phyloP scores from a whole-genome alignment of 2,329 filamentous ascomycete species.

The Penicillium vulpinum region DNA sequence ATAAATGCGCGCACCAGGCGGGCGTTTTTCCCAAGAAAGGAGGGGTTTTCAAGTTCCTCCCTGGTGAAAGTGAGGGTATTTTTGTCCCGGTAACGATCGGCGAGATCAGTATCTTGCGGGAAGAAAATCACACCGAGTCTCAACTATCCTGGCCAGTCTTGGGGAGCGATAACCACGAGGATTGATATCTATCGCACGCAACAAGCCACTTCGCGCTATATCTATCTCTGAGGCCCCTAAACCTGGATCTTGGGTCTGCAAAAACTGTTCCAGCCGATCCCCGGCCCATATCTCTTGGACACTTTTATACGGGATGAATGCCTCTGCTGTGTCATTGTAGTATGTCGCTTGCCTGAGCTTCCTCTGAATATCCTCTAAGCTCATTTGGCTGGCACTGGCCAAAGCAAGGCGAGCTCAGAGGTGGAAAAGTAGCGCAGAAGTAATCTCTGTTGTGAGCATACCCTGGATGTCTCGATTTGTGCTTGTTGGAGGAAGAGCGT shows the following conservation, averaged over 20 bases:
- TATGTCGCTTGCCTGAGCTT: neutral
- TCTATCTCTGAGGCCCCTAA: neutral
- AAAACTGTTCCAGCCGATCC: constrained; percentile 8
- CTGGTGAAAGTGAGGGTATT: constrained; percentile 6
- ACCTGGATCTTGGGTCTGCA: neutral
- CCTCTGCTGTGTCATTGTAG: neutral
- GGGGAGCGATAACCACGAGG: constrained; percentile 5
- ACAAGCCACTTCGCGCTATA: neutral
- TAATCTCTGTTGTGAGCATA: neutral
- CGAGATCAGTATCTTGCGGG: neutral
- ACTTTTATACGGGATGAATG: constrained; percentile 9
- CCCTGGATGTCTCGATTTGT: neutral
- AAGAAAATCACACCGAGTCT: constrained; percentile 14
- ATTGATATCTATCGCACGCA: constrained; percentile 16
- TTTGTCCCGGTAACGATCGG: constrained; percentile 3
- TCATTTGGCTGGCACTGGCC: neutral
- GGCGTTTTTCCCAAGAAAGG: neutral
- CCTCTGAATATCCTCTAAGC: neutral
- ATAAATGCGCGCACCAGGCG: neutral
- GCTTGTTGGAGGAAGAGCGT: neutral
- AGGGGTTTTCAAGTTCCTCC: neutral
- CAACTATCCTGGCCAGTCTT: constrained; percentile 13
- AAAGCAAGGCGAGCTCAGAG: too few species aligned
- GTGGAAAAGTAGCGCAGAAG: neutral
- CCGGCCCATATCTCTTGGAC: constrained; percentile 13